These are phyloP conservation scores for Podospora appendiculata DNA, from an alignment of 495 filamentous ascomycete species.

Conservation along the genomic window DNA sequence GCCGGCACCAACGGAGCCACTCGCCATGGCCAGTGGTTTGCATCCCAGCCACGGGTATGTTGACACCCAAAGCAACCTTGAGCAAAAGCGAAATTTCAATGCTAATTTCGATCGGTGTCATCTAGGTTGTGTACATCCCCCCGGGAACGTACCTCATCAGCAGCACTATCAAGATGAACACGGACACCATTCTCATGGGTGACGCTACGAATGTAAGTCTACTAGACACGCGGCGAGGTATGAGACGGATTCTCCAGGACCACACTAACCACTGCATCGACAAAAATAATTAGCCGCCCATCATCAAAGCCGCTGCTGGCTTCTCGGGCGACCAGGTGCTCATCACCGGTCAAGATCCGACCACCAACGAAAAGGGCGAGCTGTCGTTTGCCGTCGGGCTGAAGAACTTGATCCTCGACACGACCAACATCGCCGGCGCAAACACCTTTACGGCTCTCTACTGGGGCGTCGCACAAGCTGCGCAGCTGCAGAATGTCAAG, in stretches of 20 bases:
- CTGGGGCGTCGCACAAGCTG: conserved; percentile 62
- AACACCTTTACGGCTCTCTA: conserved; percentile 50
- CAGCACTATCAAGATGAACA: conserved; percentile 44
- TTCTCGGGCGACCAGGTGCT: conserved; percentile 28
- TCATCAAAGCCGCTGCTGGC: conserved; percentile 49
- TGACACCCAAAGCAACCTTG: not conserved
- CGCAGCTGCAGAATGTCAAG: conserved; percentile 61
- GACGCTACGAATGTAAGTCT: conserved; percentile 56
- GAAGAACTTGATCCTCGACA: conserved; percentile 63
- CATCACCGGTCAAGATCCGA: conserved; percentile 37
- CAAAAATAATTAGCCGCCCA: conserved; percentile 33
- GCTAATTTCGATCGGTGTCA: not conserved
- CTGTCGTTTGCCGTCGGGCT: conserved; percentile 54
- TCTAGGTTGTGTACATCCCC: conserved; percentile 54
- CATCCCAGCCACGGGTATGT: conserved; percentile 32
- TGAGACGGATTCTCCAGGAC: too few species aligned
- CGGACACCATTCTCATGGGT: conserved; percentile 56
- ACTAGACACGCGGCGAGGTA: too few species aligned
- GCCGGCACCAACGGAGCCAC: conserved; percentile 22
- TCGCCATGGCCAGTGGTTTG: conserved; percentile 27
- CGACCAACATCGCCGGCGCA: conserved; percentile 45
- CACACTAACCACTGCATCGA: not conserved
- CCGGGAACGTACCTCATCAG: conserved; percentile 56
- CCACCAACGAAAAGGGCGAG: conserved; percentile 17
- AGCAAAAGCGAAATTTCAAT: not conserved